A percentile compares a stretch with the other conserved stretches of the same genome.
Conservation (phyloP, 2,329 filamentous ascomycete genomes). For the Monascus ruber region DNA sequence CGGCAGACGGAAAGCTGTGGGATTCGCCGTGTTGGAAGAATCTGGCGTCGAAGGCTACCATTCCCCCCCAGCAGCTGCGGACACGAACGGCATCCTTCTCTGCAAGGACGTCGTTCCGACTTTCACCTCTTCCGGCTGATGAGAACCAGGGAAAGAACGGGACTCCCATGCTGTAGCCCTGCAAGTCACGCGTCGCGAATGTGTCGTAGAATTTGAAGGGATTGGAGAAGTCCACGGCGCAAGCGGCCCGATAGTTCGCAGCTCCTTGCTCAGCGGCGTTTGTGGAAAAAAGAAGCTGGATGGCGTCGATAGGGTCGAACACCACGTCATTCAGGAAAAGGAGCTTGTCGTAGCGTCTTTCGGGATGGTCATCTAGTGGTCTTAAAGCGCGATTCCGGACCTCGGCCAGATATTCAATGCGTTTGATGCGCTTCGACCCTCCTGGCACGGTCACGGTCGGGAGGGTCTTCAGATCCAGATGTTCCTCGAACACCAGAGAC, state of each 20-base stretch:
- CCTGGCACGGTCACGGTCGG: constrained; percentile 51
- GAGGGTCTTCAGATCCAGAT: constrained; percentile 46
- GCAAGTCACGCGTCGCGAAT: constrained; percentile 59
- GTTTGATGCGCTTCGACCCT: constrained; percentile 53
- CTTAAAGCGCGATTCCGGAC: constrained; percentile 59
- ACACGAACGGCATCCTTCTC: constrained; percentile 53
- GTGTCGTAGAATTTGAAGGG: constrained; percentile 69
- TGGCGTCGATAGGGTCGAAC: constrained; percentile 48
- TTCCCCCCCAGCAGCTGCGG: constrained; percentile 66
- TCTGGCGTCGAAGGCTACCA: constrained; percentile 44
- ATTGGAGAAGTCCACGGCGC: constrained; percentile 63
- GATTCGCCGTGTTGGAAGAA: constrained; percentile 27
- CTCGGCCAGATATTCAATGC: constrained; percentile 62
- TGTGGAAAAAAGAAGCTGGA: constrained; percentile 51
- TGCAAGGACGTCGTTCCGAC: constrained; percentile 50
- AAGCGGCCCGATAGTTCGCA: constrained; percentile 55
- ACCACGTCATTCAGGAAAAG: constrained; percentile 58
- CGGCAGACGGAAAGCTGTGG: neutral
- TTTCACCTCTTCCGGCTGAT: constrained; percentile 37
- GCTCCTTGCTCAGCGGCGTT: constrained; percentile 43
- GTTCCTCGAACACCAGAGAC: constrained; percentile 48
- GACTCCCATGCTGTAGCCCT: constrained; percentile 57
- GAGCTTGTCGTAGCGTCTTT: constrained; percentile 42
- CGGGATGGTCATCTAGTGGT: constrained; percentile 44
- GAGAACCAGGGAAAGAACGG: constrained; percentile 66